These are phyloP conservation scores for Mortierella sp. DNA, from an alignment of 371 early-diverging fungal species.

Conservation along the genomic window DNA sequence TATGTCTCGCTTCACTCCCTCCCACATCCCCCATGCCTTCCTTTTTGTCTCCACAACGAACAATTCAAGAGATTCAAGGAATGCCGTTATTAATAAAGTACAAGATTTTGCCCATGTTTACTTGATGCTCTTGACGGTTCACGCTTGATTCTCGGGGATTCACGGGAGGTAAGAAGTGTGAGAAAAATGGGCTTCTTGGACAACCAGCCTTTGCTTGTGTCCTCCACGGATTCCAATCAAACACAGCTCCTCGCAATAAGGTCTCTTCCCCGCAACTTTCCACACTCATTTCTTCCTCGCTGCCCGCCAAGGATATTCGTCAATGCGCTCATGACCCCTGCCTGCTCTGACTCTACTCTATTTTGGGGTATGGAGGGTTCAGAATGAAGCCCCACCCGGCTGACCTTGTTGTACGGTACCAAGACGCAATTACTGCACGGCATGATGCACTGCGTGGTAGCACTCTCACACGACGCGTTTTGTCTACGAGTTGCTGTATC, in stretches of 20 bases:
- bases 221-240: not conserved
- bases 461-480: not conserved
- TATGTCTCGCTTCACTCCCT: not conserved
- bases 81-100: not conserved
- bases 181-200: not conserved
- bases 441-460: not conserved
- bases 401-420: not conserved
- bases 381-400: too few species aligned
- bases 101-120: not conserved
- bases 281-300: not conserved
- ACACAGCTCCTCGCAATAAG: not conserved
- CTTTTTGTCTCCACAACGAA: not conserved
- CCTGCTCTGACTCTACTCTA: not conserved
- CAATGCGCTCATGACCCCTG: not conserved
- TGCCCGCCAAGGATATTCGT: not conserved
- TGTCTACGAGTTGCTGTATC: not conserved
- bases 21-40: not conserved
- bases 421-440: not conserved
- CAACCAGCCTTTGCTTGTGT: not conserved
- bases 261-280: constrained; percentile 13
- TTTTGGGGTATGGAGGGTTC: constrained; percentile 5
- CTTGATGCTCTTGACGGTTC: not conserved
- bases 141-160: constrained; percentile 18
- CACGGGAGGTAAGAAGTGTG: too few species aligned
- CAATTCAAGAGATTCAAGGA: too few species aligned